Conservation (phyloP, 2,329 filamentous ascomycete genomes). For the Fusarium robinianum region DNA sequence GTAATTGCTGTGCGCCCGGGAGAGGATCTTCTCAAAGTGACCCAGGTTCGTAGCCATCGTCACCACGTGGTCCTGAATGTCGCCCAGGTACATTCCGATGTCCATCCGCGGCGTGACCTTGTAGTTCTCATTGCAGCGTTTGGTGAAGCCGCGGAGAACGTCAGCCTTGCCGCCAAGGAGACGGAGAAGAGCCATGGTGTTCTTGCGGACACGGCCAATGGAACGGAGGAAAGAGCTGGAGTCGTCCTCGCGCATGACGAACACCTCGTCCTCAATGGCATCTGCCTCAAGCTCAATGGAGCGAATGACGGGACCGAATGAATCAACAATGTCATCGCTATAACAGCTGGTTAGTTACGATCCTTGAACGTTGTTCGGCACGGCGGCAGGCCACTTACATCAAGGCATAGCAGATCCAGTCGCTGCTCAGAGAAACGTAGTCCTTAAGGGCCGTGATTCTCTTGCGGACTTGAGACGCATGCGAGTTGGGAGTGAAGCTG, state of each 20-base stretch:
- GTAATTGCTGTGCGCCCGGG: slow-evolving; percentile 92
- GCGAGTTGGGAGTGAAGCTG: slow-evolving; percentile 85
- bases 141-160: slow-evolving; percentile 95
- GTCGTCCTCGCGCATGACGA: slow-evolving; percentile 87
- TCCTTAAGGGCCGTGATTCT: slow-evolving; percentile 92
- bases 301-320: slow-evolving; percentile 86
- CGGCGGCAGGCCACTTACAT: slow-evolving; percentile 64
- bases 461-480: slow-evolving; percentile 86
- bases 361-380: neutral
- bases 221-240: slow-evolving; percentile 84
- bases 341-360: slow-evolving; percentile 32
- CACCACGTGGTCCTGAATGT: slow-evolving; percentile 98
- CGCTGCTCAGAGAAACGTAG: slow-evolving; percentile 90
- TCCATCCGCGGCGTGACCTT: slow-evolving; percentile 94
- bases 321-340: slow-evolving; percentile 95
- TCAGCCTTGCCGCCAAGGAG: slow-evolving; percentile 97
- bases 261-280: slow-evolving; percentile 92
- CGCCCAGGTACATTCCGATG: slow-evolving; percentile 92
- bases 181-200: slow-evolving; percentile 90
- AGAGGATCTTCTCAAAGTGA: slow-evolving; percentile 98
- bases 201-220: slow-evolving; percentile 90
- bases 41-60: slow-evolving; percentile 97
- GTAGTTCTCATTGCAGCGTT: slow-evolving; percentile 98
- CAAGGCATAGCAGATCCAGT: slow-evolving; percentile 98
- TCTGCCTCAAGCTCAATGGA: slow-evolving; percentile 89